Conservation (phyloP, 352 stramenopile species). For the Thalassiosira exigua region DNA sequence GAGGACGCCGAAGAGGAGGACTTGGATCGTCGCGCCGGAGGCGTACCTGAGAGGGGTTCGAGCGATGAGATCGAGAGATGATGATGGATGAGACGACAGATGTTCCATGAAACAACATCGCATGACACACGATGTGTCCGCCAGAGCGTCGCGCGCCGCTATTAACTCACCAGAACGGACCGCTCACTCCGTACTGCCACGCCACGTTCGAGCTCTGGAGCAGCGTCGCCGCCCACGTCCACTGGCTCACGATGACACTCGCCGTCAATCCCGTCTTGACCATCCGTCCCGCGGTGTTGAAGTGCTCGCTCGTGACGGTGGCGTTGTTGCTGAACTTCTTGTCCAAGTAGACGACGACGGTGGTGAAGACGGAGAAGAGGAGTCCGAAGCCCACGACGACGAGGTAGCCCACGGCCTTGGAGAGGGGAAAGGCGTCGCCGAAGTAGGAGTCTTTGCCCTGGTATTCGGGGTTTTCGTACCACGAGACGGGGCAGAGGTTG, state of each 20-base stretch:
- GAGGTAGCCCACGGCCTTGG: conserved; percentile 62
- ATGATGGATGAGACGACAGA: not conserved
- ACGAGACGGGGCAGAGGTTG: conserved; percentile 25
- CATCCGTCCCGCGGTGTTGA: conserved; percentile 83
- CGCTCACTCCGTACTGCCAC: conserved; percentile 86
- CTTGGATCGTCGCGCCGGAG: conserved; percentile 87
- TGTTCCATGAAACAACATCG: not conserved
- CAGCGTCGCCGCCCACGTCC: conserved; percentile 88
- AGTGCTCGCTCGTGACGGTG: conserved; percentile 69
- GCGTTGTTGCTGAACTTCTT: conserved; percentile 64
- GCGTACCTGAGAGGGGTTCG: conserved; percentile 72
- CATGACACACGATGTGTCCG: conserved; percentile 3
- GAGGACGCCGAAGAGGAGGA: conserved; percentile 88
- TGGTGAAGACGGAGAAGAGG: conserved; percentile 80
- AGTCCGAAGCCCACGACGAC: conserved; percentile 81
- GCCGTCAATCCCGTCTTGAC: conserved; percentile 88
- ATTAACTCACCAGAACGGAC: conserved; percentile 84
- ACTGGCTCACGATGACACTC: conserved; percentile 86
- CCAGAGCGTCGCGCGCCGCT: not conserved
- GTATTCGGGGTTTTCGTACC: conserved; percentile 47
- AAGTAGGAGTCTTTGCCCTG: conserved; percentile 71
- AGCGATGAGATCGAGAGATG: not conserved
- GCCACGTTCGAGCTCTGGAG: conserved; percentile 87
- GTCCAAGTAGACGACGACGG: conserved; percentile 72
- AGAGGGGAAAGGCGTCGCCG: conserved; percentile 61